A percentile compares a stretch with the other conserved stretches of the same genome.
phyloP scores from a whole-genome alignment of 768 basidiomycete genomes.

The Pleurotus tuoliensis region DNA sequence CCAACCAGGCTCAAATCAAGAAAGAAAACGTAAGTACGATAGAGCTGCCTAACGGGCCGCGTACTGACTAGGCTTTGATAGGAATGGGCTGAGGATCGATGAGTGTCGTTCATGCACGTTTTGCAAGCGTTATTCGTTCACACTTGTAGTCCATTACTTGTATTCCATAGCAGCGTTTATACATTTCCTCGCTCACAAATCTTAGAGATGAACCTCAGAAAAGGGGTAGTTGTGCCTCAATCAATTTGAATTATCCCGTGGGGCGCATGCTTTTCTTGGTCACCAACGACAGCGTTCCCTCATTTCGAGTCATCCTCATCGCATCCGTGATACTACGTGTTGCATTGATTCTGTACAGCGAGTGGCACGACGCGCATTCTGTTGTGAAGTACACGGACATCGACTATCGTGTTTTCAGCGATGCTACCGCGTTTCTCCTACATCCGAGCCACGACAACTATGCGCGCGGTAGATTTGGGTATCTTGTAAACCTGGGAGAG shows the following conservation, averaged over 20 bases:
- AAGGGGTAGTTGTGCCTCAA: no score
- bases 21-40: constrained; percentile 86
- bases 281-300: constrained; percentile 20
- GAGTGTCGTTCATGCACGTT: constrained; percentile 21
- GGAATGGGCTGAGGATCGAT: constrained; percentile 96
- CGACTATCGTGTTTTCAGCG: constrained; percentile 94
- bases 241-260: no score
- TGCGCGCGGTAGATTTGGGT: constrained; percentile 56
- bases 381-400: constrained; percentile 96
- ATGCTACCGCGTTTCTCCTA: constrained; percentile 75
- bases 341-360: constrained; percentile 76
- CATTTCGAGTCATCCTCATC: constrained; percentile 51
- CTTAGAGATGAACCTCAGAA: no score
- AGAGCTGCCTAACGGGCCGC: no score
- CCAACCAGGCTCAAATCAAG: constrained; percentile 87
- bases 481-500: constrained; percentile 58
- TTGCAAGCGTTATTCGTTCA: background rate
- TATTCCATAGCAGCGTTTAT: constrained; percentile 7
- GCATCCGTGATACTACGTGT: constrained; percentile 59
- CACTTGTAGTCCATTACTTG: background rate
- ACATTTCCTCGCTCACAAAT: constrained; percentile 11
- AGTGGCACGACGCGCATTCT: constrained; percentile 83
- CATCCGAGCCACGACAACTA: constrained; percentile 44
- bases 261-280: background rate
- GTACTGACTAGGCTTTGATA: constrained; percentile 19